Evolutionary conservation across 768 basidiomycete genomes (phyloP).

Genomic region (Russula brevipes): DNA sequence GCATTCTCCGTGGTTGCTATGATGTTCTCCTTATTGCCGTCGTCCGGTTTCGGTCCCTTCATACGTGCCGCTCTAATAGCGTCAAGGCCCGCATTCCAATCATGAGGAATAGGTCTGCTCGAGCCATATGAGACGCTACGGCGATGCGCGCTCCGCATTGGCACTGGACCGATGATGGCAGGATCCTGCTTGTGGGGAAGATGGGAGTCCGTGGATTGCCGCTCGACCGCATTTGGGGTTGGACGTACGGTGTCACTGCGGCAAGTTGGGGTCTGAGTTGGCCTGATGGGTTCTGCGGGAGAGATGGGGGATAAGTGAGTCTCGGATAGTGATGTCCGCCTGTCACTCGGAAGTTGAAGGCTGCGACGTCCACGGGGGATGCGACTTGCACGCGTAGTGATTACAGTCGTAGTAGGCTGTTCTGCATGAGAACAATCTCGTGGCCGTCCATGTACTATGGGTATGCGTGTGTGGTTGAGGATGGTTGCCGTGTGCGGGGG

Average conservation of each 20-base stretch:
- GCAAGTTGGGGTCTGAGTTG: not conserved
- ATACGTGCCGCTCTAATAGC: not conserved
- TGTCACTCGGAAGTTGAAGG: constrained; percentile 4
- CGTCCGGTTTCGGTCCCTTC: not conserved
- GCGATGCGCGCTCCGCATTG: constrained; percentile 10
- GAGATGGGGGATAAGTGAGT: not conserved
- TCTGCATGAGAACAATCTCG: not conserved
- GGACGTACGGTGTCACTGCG: not conserved
- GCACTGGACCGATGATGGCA: not conserved
- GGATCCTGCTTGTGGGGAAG: not conserved
- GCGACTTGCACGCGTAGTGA: constrained; percentile 10
- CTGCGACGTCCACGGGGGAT: constrained; percentile 22
- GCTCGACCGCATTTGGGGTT: not conserved
- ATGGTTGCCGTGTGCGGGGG: constrained; percentile 21
- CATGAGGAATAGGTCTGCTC: not conserved
- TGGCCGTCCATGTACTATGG: not conserved
- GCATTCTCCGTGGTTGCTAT: not conserved
- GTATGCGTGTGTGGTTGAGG: constrained; percentile 23
- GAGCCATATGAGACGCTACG: constrained; percentile 18
- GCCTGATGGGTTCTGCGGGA: not conserved
- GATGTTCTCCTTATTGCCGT: constrained; percentile 22
- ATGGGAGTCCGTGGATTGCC: not conserved
- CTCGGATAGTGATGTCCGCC: not conserved
- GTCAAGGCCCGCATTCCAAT: not conserved
- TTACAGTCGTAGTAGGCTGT: not conserved